Conservation (phyloP, 495 filamentous ascomycete genomes). For the Chlorociboria aeruginascens region DNA sequence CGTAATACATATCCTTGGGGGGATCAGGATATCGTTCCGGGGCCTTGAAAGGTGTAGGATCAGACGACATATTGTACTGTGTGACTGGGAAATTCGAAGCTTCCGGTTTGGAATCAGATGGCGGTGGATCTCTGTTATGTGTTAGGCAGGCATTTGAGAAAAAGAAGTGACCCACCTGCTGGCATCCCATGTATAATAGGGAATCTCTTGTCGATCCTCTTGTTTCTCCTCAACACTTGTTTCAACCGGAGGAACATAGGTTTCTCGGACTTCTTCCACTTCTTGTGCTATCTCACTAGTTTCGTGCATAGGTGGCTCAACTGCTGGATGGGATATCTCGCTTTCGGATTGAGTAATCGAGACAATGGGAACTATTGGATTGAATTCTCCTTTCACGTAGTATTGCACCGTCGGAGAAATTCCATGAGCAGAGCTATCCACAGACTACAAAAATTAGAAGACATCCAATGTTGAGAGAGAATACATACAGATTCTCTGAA, state of each 20-base stretch:
- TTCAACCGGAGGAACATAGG: constrained; percentile 14
- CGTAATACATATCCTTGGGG: constrained; percentile 73
- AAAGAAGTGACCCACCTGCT: constrained; percentile 35
- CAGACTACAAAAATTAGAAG: constrained; percentile 11
- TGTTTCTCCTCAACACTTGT: constrained; percentile 2
- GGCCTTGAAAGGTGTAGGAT: constrained; percentile 57
- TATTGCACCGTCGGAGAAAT: constrained; percentile 34
- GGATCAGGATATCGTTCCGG: constrained; percentile 69
- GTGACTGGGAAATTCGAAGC: constrained; percentile 60
- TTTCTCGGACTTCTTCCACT: constrained; percentile 11
- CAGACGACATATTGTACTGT: constrained; percentile 66
- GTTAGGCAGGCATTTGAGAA: constrained; percentile 12
- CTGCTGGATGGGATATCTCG: constrained; percentile 14
- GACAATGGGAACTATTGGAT: constrained; percentile 20
- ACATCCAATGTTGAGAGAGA: background rate
- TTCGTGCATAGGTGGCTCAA: constrained; percentile 14
- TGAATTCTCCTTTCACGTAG: constrained; percentile 40
- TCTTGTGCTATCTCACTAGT: constrained; percentile 4
- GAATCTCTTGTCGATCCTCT: constrained; percentile 25
- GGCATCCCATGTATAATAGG: constrained; percentile 51
- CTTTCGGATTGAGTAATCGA: constrained; percentile 4
- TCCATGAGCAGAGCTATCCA: constrained; percentile 7
- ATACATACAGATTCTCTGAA: constrained; percentile 45
- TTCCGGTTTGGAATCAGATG: constrained; percentile 62
- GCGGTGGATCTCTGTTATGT: constrained; percentile 54